Evolutionary conservation across 331 rosid species (phyloP).

Genomic region (Malus hybrid): DNA sequence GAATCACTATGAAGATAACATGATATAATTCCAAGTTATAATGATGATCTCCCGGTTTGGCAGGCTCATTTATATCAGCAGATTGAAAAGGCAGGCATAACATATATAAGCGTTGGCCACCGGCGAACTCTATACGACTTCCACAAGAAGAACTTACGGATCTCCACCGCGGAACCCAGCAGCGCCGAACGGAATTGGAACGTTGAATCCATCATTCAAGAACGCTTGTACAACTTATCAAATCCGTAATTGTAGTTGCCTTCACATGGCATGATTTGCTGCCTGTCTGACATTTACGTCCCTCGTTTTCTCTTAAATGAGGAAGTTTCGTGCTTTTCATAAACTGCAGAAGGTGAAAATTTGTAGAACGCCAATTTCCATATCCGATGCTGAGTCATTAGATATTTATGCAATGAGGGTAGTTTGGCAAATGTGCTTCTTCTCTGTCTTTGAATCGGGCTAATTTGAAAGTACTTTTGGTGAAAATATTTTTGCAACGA

Average conservation of each 20-base stretch:
- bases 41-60: constrained; percentile 6
- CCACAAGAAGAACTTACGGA: constrained; percentile 50
- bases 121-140: constrained; percentile 47
- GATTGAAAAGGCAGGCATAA: constrained; percentile 67
- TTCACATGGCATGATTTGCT: not conserved
- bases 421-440: not conserved
- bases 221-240: constrained; percentile 21
- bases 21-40: not conserved
- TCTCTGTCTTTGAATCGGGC: no score
- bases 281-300: not conserved
- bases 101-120: constrained; percentile 83
- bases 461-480: no score
- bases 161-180: constrained; percentile 37
- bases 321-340: not conserved
- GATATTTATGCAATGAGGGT: not conserved
- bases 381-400: no score
- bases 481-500: no score
- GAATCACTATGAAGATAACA: not conserved
- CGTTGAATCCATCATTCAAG: constrained; percentile 31
- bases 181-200: constrained; percentile 49
- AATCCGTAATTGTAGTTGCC: constrained; percentile 16
- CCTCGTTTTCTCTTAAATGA: not conserved
- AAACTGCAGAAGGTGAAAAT: not conserved
- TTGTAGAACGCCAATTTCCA: no score
- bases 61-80: constrained; percentile 68